Evolutionary conservation across 805 yeast genomes (phyloP).

Genomic region (Myxozyma kluyveri): DNA sequence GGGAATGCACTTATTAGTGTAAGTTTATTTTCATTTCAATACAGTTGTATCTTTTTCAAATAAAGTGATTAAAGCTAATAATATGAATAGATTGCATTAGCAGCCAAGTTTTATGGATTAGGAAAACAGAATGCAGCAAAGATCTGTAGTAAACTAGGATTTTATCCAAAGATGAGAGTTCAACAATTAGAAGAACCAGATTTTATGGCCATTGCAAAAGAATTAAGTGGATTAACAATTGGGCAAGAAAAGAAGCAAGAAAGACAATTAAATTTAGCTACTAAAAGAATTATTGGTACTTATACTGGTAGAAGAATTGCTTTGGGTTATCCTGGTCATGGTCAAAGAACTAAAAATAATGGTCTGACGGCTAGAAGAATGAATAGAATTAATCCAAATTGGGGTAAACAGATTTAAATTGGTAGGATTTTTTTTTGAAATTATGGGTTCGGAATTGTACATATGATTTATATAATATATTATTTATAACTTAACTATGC

Average conservation of each 20-base stretch:
- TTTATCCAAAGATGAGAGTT: conserved; percentile 92
- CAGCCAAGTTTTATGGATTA: conserved; percentile 80
- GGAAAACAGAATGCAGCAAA: conserved; percentile 70
- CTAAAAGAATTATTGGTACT: conserved; percentile 78
- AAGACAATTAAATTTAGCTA: conserved; percentile 65
- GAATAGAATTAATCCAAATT: conserved; percentile 58
- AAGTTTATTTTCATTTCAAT: not conserved
- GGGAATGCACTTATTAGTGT: conserved; percentile 31
- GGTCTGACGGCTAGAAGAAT: conserved; percentile 85
- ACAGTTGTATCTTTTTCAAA: not conserved
- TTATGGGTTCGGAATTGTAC: not conserved
- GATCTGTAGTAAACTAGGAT: conserved; percentile 82
- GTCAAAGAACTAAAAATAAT: conserved; percentile 89
- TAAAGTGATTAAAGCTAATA: too few species aligned
- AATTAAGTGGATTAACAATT: conserved; percentile 74
- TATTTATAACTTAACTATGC: not conserved
- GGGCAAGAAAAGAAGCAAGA: conserved; percentile 77
- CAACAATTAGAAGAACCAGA: conserved; percentile 88
- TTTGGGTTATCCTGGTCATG: conserved; percentile 72
- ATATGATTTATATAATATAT: not conserved
- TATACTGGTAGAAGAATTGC: conserved; percentile 89
- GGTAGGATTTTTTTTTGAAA: not conserved
- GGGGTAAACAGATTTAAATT: too few species aligned
- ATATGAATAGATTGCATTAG: conserved; percentile 67
- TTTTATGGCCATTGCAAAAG: conserved; percentile 80